Evolutionary conservation across 345 rosid genomes (phyloP).

Genomic region (Acer negundo): DNA sequence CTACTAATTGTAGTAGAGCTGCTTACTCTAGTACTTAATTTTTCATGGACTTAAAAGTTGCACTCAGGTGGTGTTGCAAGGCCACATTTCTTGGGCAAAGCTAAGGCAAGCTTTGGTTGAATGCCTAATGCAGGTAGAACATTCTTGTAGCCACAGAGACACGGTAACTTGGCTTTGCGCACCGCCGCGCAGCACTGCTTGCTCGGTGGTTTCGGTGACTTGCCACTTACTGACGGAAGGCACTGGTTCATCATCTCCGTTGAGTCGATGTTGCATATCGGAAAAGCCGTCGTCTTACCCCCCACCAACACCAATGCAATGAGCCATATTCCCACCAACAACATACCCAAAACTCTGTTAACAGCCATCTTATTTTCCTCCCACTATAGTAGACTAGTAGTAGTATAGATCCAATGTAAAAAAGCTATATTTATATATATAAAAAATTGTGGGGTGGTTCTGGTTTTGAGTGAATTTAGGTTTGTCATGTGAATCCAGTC

Average conservation of each 20-base stretch:
- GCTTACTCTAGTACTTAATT: too few relatives aligned
- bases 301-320: slow-evolving; percentile 18
- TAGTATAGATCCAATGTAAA: background rate
- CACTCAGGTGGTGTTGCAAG: slow-evolving; percentile 42
- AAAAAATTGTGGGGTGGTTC: background rate
- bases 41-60: slow-evolving; percentile 19
- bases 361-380: background rate
- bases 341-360: slow-evolving; percentile 15
- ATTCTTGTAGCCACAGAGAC: slow-evolving; percentile 50
- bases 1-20: too few relatives aligned
- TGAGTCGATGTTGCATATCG: slow-evolving; percentile 44
- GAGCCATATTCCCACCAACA: slow-evolving; percentile 10
- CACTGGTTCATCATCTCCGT: slow-evolving; percentile 40
- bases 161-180: slow-evolving; percentile 35
- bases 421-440: too few relatives aligned
- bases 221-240: slow-evolving; percentile 50
- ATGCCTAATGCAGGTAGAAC: slow-evolving; percentile 48
- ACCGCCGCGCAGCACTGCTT: slow-evolving; percentile 45
- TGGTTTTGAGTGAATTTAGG: background rate
- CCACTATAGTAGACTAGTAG: background rate
- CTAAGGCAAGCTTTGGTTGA: slow-evolving; percentile 42
- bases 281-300: slow-evolving; percentile 21
- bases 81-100: slow-evolving; percentile 51
- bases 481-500: slow-evolving; percentile 27
- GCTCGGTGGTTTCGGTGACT: slow-evolving; percentile 44